Conservation (phyloP, 352 stramenopile species). For the Globisporangium emineosum region DNA sequence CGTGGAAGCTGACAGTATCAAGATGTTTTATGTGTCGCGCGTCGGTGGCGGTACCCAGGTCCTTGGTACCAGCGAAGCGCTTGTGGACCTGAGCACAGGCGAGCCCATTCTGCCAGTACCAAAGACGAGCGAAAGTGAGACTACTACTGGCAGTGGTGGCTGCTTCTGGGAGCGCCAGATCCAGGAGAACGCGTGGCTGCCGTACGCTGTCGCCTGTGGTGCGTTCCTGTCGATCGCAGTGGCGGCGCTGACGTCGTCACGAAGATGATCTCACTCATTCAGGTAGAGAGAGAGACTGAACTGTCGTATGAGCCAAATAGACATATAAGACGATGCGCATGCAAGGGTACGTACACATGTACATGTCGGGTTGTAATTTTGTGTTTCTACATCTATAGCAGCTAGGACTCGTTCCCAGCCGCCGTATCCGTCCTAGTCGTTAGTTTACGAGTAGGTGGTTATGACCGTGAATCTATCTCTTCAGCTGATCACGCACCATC, state of each 20-base stretch:
- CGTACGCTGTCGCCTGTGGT: slow-evolving; percentile 1
- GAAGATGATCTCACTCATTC: background rate
- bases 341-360: background rate
- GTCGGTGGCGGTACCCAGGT: slow-evolving; percentile 51
- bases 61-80: slow-evolving; percentile 30
- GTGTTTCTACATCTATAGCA: background rate
- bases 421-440: background rate
- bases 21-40: slow-evolving; percentile 69
- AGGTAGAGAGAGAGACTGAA: too few species aligned
- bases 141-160: background rate
- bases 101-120: slow-evolving; percentile 20
- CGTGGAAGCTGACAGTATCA: slow-evolving; percentile 30
- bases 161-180: slow-evolving; percentile 1
- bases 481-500: slow-evolving; percentile 42
- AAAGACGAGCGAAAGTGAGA: background rate
- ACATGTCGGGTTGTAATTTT: background rate
- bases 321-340: background rate
- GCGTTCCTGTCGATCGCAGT: slow-evolving; percentile 17
- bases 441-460: background rate
- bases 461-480: background rate
- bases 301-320: background rate
- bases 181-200: slow-evolving; percentile 8
- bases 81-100: slow-evolving; percentile 48
- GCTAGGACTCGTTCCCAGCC: background rate
- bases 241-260: slow-evolving; percentile 14